Conservation (phyloP, 495 filamentous ascomycete genomes). For the Aspergillus nidulans region DNA sequence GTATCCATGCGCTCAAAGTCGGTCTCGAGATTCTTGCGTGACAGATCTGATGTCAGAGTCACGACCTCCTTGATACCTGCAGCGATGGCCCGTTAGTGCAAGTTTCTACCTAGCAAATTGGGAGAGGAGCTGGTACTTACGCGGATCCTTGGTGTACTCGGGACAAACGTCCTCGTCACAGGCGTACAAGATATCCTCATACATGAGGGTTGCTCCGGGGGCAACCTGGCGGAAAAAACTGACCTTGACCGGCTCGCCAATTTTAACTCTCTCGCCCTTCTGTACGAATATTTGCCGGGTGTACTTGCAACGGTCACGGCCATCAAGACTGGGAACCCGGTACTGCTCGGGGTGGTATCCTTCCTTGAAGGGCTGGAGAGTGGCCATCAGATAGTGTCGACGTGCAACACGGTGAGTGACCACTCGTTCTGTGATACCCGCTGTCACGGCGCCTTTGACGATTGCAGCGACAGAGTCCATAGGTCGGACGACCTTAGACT, state of each 20-base stretch:
- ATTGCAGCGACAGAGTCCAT: slow-evolving; percentile 82
- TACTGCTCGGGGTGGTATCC: slow-evolving; percentile 98
- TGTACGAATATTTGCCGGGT: slow-evolving; percentile 98
- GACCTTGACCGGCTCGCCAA: slow-evolving; percentile 97
- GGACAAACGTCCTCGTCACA: slow-evolving; percentile 98
- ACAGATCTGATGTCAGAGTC: slow-evolving; percentile 93
- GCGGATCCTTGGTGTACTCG: slow-evolving; percentile 97
- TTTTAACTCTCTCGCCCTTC: slow-evolving; percentile 98
- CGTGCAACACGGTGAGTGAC: slow-evolving; percentile 97
- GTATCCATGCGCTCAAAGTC: slow-evolving; percentile 99
- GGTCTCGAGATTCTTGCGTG: slow-evolving; percentile 96
- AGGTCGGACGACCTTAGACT: slow-evolving; percentile 74
- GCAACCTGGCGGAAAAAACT: slow-evolving; percentile 98
- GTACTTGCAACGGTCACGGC: slow-evolving; percentile 98
- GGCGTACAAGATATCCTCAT: slow-evolving; percentile 97
- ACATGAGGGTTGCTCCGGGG: slow-evolving; percentile 96
- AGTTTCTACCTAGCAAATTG: background rate
- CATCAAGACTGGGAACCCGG: slow-evolving; percentile 91
- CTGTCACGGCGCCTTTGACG: slow-evolving; percentile 76
- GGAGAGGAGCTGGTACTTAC: slow-evolving; percentile 52
- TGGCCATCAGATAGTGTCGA: slow-evolving; percentile 98
- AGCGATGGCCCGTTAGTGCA: slow-evolving; percentile 1
- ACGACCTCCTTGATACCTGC: slow-evolving; percentile 98
- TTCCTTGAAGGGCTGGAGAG: slow-evolving; percentile 96
- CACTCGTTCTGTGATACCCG: slow-evolving; percentile 94